Percentiles rank a stretch among this genome's conserved stretches.
Conservation (phyloP, 202 grass and related monocot genomes). For the Carex arenaria region DNA sequence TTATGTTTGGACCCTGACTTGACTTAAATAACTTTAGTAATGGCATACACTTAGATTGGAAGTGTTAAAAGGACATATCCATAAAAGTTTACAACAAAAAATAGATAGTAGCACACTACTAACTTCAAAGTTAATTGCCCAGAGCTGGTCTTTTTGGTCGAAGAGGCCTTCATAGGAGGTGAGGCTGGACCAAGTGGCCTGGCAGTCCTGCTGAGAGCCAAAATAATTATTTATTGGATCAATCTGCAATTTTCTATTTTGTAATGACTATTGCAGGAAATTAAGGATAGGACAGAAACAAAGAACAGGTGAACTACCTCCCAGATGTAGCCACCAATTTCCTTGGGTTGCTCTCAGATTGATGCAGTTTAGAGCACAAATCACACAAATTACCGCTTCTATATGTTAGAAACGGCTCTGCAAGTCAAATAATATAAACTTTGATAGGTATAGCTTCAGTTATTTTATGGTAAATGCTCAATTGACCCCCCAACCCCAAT, state of each 20-base stretch:
- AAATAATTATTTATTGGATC: not conserved
- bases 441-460: not conserved
- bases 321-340: not conserved
- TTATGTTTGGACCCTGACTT: not conserved
- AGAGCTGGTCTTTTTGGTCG: constrained; percentile 9
- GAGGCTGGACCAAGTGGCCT: not conserved
- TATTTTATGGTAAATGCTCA: not conserved
- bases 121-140: constrained; percentile 24
- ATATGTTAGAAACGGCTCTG: constrained; percentile 52
- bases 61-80: not conserved
- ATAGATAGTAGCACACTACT: not conserved
- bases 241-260: not conserved
- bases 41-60: not conserved
- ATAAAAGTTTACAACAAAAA: not conserved
- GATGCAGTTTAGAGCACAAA: constrained; percentile 52
- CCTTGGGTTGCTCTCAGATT: constrained; percentile 16
- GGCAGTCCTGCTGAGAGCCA: not conserved
- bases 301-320: constrained; percentile 2
- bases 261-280: not conserved
- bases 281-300: not conserved
- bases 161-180: not conserved
- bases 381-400: constrained; percentile 63
- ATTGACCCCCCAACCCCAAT: not conserved
- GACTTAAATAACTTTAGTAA: not conserved
- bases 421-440: constrained; percentile 5